Conservation (phyloP, 2,329 filamentous ascomycete genomes). For the Trichothecium roseum region DNA sequence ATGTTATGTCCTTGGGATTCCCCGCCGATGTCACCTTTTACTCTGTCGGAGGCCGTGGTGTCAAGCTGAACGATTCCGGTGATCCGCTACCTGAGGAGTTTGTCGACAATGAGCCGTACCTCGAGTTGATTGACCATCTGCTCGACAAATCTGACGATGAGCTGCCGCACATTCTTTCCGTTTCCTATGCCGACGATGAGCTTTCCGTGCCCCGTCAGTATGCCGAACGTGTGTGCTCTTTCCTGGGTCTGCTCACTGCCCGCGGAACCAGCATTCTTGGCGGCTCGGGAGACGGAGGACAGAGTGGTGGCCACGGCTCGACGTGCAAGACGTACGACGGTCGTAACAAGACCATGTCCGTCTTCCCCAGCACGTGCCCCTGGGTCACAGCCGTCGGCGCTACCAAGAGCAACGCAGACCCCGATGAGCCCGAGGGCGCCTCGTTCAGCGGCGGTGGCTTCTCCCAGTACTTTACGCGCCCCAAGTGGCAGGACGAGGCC, state of each 20-base stretch:
- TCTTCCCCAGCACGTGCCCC: slow-evolving; percentile 57
- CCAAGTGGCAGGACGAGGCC: slow-evolving; percentile 31
- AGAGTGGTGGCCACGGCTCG: slow-evolving; percentile 33
- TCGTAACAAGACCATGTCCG: slow-evolving; percentile 43
- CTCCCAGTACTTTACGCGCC: slow-evolving; percentile 36
- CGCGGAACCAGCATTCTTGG: slow-evolving; percentile 41
- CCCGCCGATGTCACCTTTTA: slow-evolving; percentile 35
- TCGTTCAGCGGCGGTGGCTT: slow-evolving; percentile 42
- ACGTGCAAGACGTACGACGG: slow-evolving; percentile 50
- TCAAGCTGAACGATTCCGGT: slow-evolving; percentile 28
- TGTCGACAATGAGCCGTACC: slow-evolving; percentile 44
- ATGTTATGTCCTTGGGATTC: slow-evolving; percentile 32
- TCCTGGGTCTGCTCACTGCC: slow-evolving; percentile 41
- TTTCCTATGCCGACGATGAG: slow-evolving; percentile 51
- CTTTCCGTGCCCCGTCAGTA: slow-evolving; percentile 40
- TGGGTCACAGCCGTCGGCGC: slow-evolving; percentile 59
- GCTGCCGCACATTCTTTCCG: slow-evolving; percentile 45
- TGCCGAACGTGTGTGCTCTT: slow-evolving; percentile 39
- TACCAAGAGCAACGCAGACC: slow-evolving; percentile 25
- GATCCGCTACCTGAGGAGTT: slow-evolving; percentile 16
- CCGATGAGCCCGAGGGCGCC: slow-evolving; percentile 28
- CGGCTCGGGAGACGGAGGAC: slow-evolving; percentile 40
- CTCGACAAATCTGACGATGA: slow-evolving; percentile 29
- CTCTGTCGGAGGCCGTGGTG: slow-evolving; percentile 31
- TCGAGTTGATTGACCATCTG: slow-evolving; percentile 41